Evolutionary conservation across 352 stramenopile species (phyloP).

Genomic region (Phytophthora quininea): DNA sequence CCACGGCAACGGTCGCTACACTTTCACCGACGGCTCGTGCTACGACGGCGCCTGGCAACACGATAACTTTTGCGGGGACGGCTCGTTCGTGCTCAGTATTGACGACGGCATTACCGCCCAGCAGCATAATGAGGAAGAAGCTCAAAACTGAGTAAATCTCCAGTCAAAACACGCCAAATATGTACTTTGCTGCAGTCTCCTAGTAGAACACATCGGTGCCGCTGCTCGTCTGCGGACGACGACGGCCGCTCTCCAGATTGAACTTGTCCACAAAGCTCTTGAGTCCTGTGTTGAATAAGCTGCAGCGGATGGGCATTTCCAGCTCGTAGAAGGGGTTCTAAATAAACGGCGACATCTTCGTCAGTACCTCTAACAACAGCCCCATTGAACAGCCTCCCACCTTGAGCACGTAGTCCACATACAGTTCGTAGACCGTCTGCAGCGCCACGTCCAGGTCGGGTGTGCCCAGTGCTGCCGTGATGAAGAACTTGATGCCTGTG

Average conservation of each 20-base stretch:
- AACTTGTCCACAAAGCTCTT: conserved; percentile 90
- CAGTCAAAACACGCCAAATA: too few species aligned
- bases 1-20: conserved; percentile 80
- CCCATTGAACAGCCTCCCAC: conserved; percentile 26
- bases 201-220: conserved; percentile 40
- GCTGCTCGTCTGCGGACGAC: conserved; percentile 54
- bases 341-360: background rate
- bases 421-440: conserved; percentile 93
- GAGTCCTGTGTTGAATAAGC: conserved; percentile 90
- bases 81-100: conserved; percentile 62
- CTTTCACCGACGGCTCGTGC: conserved; percentile 75
- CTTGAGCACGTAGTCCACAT: conserved; percentile 96
- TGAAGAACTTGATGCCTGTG: conserved; percentile 94
- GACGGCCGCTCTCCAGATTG: conserved; percentile 67
- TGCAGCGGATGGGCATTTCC: conserved; percentile 95
- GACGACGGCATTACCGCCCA: conserved; percentile 20
- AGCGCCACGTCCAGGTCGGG: conserved; percentile 85
- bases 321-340: conserved; percentile 96
- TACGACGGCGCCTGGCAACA: conserved; percentile 86
- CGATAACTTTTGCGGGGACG: conserved; percentile 76
- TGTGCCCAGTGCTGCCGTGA: conserved; percentile 89
- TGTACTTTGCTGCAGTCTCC: conserved; percentile 2
- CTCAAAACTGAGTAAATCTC: conserved; percentile 1
- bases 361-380: conserved; percentile 1
- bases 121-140: conserved; percentile 3